These are phyloP conservation scores for Solanum virginianum DNA, from an alignment of 257 asterid genomes.

Conservation along the genomic window DNA sequence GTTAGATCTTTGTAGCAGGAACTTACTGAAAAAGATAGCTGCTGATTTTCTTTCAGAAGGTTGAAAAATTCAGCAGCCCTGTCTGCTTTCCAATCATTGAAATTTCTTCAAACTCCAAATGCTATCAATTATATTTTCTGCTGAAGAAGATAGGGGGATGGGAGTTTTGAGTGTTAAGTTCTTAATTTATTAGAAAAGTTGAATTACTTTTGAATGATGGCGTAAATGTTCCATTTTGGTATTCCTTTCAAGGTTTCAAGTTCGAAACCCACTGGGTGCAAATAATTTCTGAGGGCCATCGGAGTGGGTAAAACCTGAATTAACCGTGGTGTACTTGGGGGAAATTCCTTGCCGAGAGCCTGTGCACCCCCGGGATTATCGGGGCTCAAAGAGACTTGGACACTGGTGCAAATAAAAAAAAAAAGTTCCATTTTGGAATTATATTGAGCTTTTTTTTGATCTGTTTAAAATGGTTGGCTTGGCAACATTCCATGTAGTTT, in stretches of 20 bases:
- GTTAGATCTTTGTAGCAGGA: not conserved
- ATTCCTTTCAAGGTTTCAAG: too few relatives aligned
- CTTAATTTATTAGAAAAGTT: not conserved
- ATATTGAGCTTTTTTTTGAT: not conserved
- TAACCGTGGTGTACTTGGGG: too few relatives aligned
- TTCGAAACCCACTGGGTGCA: too few relatives aligned
- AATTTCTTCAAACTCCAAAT: not conserved
- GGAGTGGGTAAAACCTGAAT: too few relatives aligned
- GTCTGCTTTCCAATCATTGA: not conserved
- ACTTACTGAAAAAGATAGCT: not conserved
- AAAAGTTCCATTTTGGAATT: not conserved
- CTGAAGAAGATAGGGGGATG: not conserved
- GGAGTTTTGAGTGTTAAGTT: not conserved
- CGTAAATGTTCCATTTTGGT: not conserved
- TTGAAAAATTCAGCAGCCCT: not conserved
- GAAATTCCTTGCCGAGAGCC: too few relatives aligned
- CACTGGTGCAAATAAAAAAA: too few relatives aligned
- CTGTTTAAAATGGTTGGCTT: not conserved
- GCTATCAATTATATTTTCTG: not conserved
- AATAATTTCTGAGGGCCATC: too few relatives aligned
- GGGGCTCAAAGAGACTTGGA: too few relatives aligned
- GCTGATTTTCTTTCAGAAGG: not conserved
- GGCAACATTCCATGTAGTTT: not conserved
- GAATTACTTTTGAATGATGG: not conserved
- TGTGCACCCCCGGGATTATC: too few relatives aligned